Percentiles rank a stretch among this genome's conserved stretches.
Evolutionary conservation across 106 monocot species (phyloP).

Genomic region (Apostasia shenzhenica): DNA sequence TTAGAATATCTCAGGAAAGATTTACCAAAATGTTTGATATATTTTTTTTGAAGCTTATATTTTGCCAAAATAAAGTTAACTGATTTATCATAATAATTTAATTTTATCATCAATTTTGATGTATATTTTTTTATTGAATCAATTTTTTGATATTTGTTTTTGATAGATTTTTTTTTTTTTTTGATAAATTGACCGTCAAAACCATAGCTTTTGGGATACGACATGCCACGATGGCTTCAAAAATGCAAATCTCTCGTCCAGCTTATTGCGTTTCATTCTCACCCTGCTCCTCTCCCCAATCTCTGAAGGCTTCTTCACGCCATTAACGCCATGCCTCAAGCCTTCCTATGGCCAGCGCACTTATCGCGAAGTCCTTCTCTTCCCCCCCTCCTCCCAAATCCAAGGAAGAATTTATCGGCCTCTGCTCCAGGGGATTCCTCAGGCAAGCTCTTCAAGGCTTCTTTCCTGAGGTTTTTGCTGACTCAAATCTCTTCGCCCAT

Average conservation of each 20-base stretch:
- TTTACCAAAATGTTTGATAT: no score
- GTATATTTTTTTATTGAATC: no score
- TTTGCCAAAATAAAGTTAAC: no score
- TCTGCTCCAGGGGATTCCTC: constrained; percentile 24
- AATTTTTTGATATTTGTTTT: no score
- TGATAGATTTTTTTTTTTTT: no score
- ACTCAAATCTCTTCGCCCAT: constrained; percentile 37
- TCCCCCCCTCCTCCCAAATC: neutral
- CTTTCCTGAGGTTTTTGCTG: constrained; percentile 15
- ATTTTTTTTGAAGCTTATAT: no score
- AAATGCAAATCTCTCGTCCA: neutral
- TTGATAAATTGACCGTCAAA: no score
- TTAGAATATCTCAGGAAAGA: no score
- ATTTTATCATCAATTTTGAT: no score
- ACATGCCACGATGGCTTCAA: no score
- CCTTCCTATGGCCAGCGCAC: neutral
- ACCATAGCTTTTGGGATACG: no score
- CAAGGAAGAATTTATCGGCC: constrained; percentile 15
- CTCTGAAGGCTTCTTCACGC: neutral
- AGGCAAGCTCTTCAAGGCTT: constrained; percentile 13
- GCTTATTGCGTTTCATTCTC: neutral
- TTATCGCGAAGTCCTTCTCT: neutral
- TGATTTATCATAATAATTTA: no score
- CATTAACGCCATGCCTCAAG: neutral
- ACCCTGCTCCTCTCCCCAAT: neutral